These are phyloP conservation scores for Pyrrhoderma noxium DNA, from an alignment of 1,284 basidiomycete species.

Conservation along the genomic window DNA sequence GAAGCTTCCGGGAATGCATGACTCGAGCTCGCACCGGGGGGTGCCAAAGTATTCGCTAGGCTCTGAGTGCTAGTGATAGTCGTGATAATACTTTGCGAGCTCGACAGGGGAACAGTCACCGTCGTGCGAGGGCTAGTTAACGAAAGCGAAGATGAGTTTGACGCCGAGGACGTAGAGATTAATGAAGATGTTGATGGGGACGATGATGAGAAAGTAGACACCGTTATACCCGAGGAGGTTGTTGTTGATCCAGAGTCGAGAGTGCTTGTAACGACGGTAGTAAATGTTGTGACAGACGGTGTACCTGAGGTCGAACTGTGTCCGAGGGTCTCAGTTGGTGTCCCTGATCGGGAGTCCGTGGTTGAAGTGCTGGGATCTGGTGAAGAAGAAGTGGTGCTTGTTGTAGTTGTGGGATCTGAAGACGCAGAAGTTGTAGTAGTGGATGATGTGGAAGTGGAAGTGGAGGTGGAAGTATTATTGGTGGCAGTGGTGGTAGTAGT, in stretches of 20 bases:
- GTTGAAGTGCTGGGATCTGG: neutral
- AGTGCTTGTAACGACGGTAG: slow-evolving; percentile 3
- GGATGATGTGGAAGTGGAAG: neutral
- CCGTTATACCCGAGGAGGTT: neutral
- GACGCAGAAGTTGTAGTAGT: neutral
- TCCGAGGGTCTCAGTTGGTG: slow-evolving; percentile 3
- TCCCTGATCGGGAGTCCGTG: neutral
- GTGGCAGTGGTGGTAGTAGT: neutral
- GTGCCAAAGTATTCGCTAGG: too few relatives aligned
- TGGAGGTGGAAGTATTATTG: neutral
- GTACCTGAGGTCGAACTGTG: neutral
- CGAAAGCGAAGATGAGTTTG: neutral
- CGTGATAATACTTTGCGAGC: neutral
- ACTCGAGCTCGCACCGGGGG: too few relatives aligned
- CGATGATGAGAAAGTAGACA: neutral
- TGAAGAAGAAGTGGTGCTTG: too few relatives aligned
- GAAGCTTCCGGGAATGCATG: too few relatives aligned
- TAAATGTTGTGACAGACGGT: slow-evolving; percentile 3
- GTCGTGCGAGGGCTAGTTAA: neutral
- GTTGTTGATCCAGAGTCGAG: neutral
- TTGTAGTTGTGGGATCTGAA: too few relatives aligned
- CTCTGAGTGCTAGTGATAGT: neutral
- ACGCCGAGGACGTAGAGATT: neutral
- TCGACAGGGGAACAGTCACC: neutral
- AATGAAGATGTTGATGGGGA: too few relatives aligned